These are phyloP conservation scores for Malus fusca DNA, from an alignment of 306 rosid genomes.

Conservation along the genomic window DNA sequence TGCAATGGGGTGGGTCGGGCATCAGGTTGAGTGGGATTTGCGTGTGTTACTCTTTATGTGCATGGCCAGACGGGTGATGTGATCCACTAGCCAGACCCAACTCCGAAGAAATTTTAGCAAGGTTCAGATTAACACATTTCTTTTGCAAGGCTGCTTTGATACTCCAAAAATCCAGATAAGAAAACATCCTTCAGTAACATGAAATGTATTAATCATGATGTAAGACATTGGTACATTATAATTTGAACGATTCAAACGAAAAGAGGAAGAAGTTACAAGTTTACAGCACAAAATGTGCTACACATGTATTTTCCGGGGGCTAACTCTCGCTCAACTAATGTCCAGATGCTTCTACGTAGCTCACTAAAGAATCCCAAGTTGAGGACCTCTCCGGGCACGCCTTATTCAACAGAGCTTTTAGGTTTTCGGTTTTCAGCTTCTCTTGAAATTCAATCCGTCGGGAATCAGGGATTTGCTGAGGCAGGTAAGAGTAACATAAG, in stretches of 20 bases:
- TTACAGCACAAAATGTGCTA: no score
- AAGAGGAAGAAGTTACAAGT: no score
- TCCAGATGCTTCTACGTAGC: neutral
- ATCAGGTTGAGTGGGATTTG: no score
- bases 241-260: no score
- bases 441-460: constrained; percentile 24
- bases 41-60: no score
- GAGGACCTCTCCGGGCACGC: constrained; percentile 53
- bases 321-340: neutral
- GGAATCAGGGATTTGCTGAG: constrained; percentile 54
- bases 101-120: neutral
- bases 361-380: constrained; percentile 38
- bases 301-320: neutral
- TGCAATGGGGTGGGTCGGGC: no score
- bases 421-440: constrained; percentile 42
- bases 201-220: neutral
- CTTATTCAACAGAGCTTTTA: constrained; percentile 43
- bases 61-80: no score
- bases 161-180: neutral
- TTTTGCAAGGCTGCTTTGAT: neutral
- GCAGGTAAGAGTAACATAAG: constrained; percentile 23
- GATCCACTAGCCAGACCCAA: no score
- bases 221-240: neutral
- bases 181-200: neutral
- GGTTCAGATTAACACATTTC: neutral